Conservation (phyloP, 768 basidiomycete genomes). For the Chiua virens region DNA sequence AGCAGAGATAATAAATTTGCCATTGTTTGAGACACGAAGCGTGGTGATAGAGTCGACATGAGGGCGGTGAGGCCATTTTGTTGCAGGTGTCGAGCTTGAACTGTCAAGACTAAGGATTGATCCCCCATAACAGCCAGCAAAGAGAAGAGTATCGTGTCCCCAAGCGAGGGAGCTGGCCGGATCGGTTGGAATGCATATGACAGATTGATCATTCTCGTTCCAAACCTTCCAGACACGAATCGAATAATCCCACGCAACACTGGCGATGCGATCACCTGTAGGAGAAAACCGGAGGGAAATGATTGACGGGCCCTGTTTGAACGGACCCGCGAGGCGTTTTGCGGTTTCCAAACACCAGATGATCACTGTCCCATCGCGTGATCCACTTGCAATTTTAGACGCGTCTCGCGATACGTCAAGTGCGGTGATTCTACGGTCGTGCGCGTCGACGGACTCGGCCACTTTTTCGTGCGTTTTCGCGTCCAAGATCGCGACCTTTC, state of each 20-base stretch:
- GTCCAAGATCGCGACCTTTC: conserved; percentile 10
- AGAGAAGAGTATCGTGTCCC: conserved; percentile 19
- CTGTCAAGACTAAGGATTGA: conserved; percentile 14
- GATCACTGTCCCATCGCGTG: conserved; percentile 17
- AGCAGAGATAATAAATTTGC: conserved; percentile 21
- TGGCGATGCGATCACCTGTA: conserved; percentile 18
- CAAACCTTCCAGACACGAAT: conserved; percentile 10
- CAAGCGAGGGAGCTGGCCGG: conserved; percentile 16
- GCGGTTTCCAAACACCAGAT: conserved; percentile 23
- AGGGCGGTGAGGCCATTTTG: conserved; percentile 8
- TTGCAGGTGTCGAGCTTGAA: neutral
- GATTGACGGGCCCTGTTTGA: conserved; percentile 10
- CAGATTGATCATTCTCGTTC: neutral
- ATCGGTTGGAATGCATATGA: neutral
- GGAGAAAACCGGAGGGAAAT: conserved; percentile 23
- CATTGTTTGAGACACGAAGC: conserved; percentile 19
- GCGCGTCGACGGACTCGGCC: conserved; percentile 8
- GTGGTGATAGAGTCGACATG: conserved; percentile 15
- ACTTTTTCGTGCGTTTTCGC: conserved; percentile 2
- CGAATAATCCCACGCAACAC: neutral
- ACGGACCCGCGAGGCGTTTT: conserved; percentile 12
- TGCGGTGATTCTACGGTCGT: conserved; percentile 14
- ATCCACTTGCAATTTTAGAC: conserved; percentile 22
- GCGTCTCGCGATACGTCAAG: conserved; percentile 22
- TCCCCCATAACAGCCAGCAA: conserved; percentile 13